These are phyloP conservation scores for Coniochaeta pulveracea DNA, from an alignment of 2,329 filamentous ascomycete species.

Conservation along the genomic window DNA sequence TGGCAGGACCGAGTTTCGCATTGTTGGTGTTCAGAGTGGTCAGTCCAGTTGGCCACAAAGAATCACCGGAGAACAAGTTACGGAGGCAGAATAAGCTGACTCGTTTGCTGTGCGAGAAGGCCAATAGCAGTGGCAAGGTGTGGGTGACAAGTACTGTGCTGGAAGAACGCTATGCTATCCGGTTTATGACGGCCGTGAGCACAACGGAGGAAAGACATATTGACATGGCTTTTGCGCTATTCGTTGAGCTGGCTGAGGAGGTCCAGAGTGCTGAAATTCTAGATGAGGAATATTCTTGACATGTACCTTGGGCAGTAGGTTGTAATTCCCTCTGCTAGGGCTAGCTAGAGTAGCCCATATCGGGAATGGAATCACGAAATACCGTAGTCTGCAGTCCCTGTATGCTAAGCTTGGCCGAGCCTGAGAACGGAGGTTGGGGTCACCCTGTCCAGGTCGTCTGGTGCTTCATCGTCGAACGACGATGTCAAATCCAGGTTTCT, in stretches of 20 bases:
- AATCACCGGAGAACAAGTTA: conserved; percentile 13
- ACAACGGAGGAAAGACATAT: conserved; percentile 63
- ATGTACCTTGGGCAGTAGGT: too few relatives aligned
- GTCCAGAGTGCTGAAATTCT: conserved; percentile 23
- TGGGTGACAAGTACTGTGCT: conserved; percentile 74
- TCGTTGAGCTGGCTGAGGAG: conserved; percentile 54
- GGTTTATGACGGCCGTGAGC: conserved; percentile 65
- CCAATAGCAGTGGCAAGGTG: conserved; percentile 66
- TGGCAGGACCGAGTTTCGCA: conserved; percentile 65
- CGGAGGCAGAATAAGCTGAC: conserved; percentile 57
- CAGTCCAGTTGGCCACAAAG: conserved; percentile 15
- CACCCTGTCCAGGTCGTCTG: too few relatives aligned
- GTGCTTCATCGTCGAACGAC: too few relatives aligned
- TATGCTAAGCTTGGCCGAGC: too few relatives aligned
- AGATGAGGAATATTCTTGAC: too few relatives aligned
- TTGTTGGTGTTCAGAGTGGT: conserved; percentile 65
- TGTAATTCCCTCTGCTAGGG: too few relatives aligned
- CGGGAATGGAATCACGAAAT: too few relatives aligned
- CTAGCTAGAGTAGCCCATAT: too few relatives aligned
- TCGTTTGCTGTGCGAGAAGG: conserved; percentile 60
- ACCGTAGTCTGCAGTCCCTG: too few relatives aligned
- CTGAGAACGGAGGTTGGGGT: too few relatives aligned
- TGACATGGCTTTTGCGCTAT: conserved; percentile 58
- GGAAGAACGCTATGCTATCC: conserved; percentile 63
- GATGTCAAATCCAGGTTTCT: too few relatives aligned